Percentiles rank a stretch among this genome's conserved stretches.
phyloP scores from a whole-genome alignment of 2,329 filamentous ascomycete species.

The Venturia asperata region DNA sequence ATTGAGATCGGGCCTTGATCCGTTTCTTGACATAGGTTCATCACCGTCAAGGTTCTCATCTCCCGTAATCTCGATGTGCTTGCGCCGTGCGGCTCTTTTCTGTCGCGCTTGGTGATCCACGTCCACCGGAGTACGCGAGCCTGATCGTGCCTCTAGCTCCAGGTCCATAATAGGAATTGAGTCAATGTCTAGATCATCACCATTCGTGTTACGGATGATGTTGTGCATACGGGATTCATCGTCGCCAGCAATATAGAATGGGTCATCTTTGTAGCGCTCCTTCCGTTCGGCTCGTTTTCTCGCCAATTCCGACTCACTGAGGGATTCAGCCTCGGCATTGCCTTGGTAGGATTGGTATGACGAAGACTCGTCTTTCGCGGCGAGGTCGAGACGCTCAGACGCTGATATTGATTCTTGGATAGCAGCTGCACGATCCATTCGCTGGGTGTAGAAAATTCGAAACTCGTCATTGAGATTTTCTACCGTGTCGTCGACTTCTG shows the following conservation, averaged over 20 bases:
- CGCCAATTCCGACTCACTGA: slow-evolving; percentile 40
- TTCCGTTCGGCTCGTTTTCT: slow-evolving; percentile 67
- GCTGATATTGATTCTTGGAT: slow-evolving; percentile 29
- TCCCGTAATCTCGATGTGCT: slow-evolving; percentile 39
- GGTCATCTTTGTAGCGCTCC: slow-evolving; percentile 84
- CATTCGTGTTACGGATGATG: slow-evolving; percentile 61
- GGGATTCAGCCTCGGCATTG: slow-evolving; percentile 23
- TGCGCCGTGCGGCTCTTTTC: slow-evolving; percentile 30
- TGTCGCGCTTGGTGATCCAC: slow-evolving; percentile 26
- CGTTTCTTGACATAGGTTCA: slow-evolving; percentile 1
- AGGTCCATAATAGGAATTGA: slow-evolving; percentile 94
- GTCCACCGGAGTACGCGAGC: slow-evolving; percentile 20
- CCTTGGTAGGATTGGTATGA: slow-evolving; percentile 40
- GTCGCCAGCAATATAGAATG: slow-evolving; percentile 73
- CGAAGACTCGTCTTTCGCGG: slow-evolving; percentile 6
- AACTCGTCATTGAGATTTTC: slow-evolving; percentile 35
- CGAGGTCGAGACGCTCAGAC: slow-evolving; percentile 37
- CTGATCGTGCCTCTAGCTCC: slow-evolving; percentile 51
- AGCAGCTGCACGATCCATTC: slow-evolving; percentile 1
- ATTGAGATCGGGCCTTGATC: slow-evolving; percentile 25
- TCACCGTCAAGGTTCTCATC: slow-evolving; percentile 38
- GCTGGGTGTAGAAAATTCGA: slow-evolving; percentile 32
- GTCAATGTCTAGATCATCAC: slow-evolving; percentile 79
- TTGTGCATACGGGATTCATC: slow-evolving; percentile 63
- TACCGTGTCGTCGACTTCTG: slow-evolving; percentile 34